Evolutionary conservation across 2,329 filamentous ascomycete species (phyloP), one percentile per base, ranked within the genome.

Genomic region (Ceratocystis cubensis): DNA sequence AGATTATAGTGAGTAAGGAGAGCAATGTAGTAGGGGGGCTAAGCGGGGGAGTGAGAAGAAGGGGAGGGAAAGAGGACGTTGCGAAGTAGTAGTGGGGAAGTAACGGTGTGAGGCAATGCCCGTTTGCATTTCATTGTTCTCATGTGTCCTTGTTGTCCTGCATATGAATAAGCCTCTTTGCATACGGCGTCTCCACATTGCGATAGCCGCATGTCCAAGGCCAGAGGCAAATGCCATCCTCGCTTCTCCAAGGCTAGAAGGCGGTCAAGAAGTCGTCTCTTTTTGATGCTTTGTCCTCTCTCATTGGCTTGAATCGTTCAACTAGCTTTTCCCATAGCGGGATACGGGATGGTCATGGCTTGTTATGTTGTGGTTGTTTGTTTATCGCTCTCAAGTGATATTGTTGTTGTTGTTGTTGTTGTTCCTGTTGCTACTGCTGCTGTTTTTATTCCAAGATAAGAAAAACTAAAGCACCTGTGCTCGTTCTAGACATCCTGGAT

Each of bases 311-410:
- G 53, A n/a, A 37, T 20, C 15, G 8, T 6, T 5, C 48, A 25
- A 13, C 13, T 37, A 59, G 56, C 28, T 59, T 6, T 37, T 28
- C 5, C 56, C 56, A 59, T 59, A 37, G 56, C 56, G 28, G 56
- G 56, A 37, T 59, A 59, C 56, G 56, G 56, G 28, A 17, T 59
- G 56, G 56, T n/a, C 56, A 59, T 37, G 56, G 56, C 56, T 33
- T 25, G 20, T 25, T 25, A 8, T 37, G 33, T 33, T 37, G 28
- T 28, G 48, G 25, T 53, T 53, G 48, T 15, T 53, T 53, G 22
- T 53, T 53, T 53, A n/a, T 28, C 56, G 8, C 28, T 37, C 22
- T 33, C 17, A 15, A 13, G 37, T 41, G 33, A 3, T 37, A 10
- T 15, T 41, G 37, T 15, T 41, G 37, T 41, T 33, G 30, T 33